A percentile compares a stretch with the other conserved stretches of the same genome.
Conservation (phyloP, 2,329 filamentous ascomycete species). For the Albifimbria verrucaria region DNA sequence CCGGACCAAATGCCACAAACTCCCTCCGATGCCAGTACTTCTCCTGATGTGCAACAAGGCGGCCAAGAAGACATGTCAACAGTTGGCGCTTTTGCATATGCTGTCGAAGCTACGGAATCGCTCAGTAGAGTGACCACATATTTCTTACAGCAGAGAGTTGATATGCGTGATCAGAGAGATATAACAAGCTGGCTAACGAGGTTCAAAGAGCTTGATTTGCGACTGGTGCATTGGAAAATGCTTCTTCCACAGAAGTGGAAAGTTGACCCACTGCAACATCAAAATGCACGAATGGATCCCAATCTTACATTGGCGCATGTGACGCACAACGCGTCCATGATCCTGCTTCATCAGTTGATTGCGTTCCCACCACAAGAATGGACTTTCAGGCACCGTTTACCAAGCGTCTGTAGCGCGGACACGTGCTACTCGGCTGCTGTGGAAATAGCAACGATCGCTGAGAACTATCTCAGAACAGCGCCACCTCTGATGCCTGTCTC, state of each 20-base stretch:
- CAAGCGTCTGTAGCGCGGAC: conserved; percentile 38
- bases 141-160: conserved; percentile 38
- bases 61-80: conserved; percentile 29
- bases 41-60: conserved; percentile 5
- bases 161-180: conserved; percentile 31
- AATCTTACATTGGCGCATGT: conserved; percentile 45
- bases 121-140: conserved; percentile 37
- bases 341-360: conserved; percentile 42
- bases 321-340: conserved; percentile 44
- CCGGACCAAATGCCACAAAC: conserved; percentile 7
- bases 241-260: conserved; percentile 16
- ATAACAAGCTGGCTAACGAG: conserved; percentile 36
- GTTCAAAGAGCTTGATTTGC: conserved; percentile 42
- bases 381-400: conserved; percentile 30
- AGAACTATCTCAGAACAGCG: conserved; percentile 36
- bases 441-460: conserved; percentile 38
- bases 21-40: conserved; percentile 10
- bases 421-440: conserved; percentile 39
- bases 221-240: conserved; percentile 31
- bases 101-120: conserved; percentile 40
- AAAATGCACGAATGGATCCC: conserved; percentile 35
- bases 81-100: conserved; percentile 39
- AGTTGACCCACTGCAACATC: conserved; percentile 11
- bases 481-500: conserved; percentile 18
- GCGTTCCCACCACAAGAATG: conserved; percentile 35